A percentile compares a stretch with the other conserved stretches of the same genome.
Evolutionary conservation across 306 rosid genomes (phyloP).

Genomic region (Ammopiptanthus mongolicus): DNA sequence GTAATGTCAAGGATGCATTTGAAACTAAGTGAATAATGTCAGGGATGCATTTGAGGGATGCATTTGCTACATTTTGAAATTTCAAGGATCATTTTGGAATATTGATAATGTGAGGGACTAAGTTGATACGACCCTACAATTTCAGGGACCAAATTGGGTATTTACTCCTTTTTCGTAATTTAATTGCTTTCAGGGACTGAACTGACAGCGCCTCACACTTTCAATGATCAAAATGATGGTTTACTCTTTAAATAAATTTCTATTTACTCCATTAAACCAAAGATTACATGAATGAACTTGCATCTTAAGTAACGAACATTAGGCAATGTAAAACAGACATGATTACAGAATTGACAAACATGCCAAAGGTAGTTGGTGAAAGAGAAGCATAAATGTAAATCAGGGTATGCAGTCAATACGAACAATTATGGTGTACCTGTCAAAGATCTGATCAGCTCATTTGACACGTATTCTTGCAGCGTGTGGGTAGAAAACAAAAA

Average conservation of each 20-base stretch:
- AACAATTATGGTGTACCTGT: slow-evolving; percentile 53
- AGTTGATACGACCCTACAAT: too few species aligned
- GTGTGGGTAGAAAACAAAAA: slow-evolving; percentile 95
- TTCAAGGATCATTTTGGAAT: too few species aligned
- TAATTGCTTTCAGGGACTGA: too few species aligned
- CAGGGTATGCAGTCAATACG: background rate
- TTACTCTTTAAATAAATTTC: slow-evolving; percentile 6
- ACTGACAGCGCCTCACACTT: too few species aligned
- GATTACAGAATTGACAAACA: slow-evolving; percentile 4
- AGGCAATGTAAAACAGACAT: slow-evolving; percentile 1
- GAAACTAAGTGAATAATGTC: too few species aligned
- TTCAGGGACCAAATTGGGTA: too few species aligned
- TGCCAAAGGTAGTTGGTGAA: slow-evolving; percentile 11
- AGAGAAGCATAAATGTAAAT: background rate
- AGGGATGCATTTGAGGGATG: too few species aligned
- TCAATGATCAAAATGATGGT: too few species aligned
- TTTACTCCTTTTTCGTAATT: too few species aligned
- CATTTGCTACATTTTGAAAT: too few species aligned
- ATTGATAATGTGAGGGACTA: too few species aligned
- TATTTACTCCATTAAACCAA: background rate
- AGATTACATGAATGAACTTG: slow-evolving; percentile 4
- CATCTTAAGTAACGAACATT: background rate
- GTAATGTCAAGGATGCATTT: too few species aligned
- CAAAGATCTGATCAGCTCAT: slow-evolving; percentile 92
- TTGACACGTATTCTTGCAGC: slow-evolving; percentile 89